Conservation (phyloP, 75 land plant genomes). For the Pinus taeda region DNA sequence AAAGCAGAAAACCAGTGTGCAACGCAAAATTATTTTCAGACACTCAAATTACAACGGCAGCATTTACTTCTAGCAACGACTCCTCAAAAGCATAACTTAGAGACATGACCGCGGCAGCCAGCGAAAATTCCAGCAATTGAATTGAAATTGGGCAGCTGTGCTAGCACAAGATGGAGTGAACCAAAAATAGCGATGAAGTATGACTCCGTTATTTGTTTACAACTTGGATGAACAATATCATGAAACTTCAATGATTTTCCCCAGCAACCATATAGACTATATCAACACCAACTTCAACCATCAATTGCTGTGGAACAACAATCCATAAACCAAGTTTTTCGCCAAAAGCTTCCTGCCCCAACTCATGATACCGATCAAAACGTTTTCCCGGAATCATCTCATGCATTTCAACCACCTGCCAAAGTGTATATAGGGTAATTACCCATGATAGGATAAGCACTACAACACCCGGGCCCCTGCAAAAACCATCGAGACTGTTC, state of each 20-base stretch:
- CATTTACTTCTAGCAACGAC: no score
- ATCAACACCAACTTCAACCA: slow-evolving; percentile 55
- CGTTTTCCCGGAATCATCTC: slow-evolving; percentile 76
- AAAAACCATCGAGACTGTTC: slow-evolving; percentile 25
- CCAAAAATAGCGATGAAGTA: slow-evolving; percentile 70
- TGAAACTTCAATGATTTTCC: slow-evolving; percentile 61
- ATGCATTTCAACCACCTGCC: slow-evolving; percentile 87
- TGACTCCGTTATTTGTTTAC: slow-evolving; percentile 26
- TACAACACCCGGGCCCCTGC: slow-evolving; percentile 64
- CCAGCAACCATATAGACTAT: slow-evolving; percentile 85
- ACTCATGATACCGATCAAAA: slow-evolving; percentile 79
- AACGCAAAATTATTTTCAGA: no score
- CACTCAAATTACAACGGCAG: no score
- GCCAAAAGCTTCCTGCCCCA: slow-evolving; percentile 72
- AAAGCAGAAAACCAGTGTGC: no score
- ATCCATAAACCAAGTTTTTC: slow-evolving; percentile 65
- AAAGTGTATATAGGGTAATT: slow-evolving; percentile 64
- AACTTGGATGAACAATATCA: slow-evolving; percentile 21
- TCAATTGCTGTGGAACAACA: slow-evolving; percentile 59
- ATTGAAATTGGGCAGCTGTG: slow-evolving; percentile 72
- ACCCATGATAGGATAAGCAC: slow-evolving; percentile 57
- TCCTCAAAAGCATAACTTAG: slow-evolving; percentile 31
- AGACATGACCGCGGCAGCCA: slow-evolving; percentile 74
- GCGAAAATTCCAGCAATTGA: slow-evolving; percentile 54
- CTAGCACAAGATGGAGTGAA: slow-evolving; percentile 46